A percentile compares a stretch with the other conserved stretches of the same genome.
These are phyloP conservation scores for Aspergillus incahuasiensis DNA, from an alignment of 495 filamentous ascomycete species.

Conservation along the genomic window DNA sequence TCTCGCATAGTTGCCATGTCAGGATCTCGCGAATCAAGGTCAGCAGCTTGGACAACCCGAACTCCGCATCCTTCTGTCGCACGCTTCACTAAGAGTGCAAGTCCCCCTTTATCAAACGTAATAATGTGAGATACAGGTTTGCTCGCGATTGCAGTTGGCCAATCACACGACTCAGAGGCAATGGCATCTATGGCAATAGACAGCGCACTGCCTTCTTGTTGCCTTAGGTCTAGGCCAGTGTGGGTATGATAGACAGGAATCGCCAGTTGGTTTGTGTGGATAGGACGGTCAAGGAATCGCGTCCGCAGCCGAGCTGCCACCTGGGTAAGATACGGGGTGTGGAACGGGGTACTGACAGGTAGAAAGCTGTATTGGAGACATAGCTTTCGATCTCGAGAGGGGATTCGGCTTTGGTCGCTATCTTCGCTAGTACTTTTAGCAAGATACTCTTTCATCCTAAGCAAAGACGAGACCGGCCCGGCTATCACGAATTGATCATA, in stretches of 20 bases:
- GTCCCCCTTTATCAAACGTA: constrained; percentile 18
- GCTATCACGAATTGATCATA: constrained; percentile 28
- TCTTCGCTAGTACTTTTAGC: constrained; percentile 1
- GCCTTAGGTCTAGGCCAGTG: constrained; percentile 25
- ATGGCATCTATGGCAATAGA: constrained; percentile 22
- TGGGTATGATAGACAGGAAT: constrained; percentile 34
- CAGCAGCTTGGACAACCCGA: constrained; percentile 14
- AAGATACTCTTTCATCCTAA: constrained; percentile 15
- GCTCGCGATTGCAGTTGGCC: constrained; percentile 10
- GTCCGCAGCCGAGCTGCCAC: constrained; percentile 17
- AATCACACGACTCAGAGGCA: constrained; percentile 18
- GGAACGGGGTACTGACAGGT: constrained; percentile 31
- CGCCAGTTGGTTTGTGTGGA: constrained; percentile 18
- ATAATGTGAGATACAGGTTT: constrained; percentile 15
- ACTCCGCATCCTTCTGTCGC: constrained; percentile 16
- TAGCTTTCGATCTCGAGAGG: constrained; percentile 19
- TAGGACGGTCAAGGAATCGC: constrained; percentile 11
- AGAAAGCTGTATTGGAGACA: constrained; percentile 22
- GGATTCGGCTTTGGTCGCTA: constrained; percentile 18
- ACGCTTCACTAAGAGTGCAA: constrained; percentile 12
- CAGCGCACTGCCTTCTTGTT: constrained; percentile 15
- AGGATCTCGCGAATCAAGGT: constrained; percentile 17
- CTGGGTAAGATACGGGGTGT: constrained; percentile 26
- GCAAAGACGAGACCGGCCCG: constrained; percentile 25
- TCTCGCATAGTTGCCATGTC: constrained; percentile 19